Percentiles rank a stretch among this genome's conserved stretches.
phyloP scores from a whole-genome alignment of 352 stramenopile genomes.

The Pythium sukuiense region DNA sequence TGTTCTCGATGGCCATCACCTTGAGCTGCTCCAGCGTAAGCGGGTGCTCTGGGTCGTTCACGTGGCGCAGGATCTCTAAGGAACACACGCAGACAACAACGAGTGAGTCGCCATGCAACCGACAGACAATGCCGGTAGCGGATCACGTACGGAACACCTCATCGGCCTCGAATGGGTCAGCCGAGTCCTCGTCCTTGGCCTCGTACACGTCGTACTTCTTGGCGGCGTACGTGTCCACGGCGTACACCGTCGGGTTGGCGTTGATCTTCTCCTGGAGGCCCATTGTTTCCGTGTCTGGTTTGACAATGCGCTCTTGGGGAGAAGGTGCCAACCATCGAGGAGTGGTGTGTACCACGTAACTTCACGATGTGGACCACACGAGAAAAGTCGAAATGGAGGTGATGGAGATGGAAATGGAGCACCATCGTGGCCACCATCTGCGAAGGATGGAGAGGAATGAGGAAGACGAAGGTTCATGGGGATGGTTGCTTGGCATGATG shows the following conservation, averaged over 20 bases:
- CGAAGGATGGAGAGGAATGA: neutral
- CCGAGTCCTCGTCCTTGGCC: conserved; percentile 55
- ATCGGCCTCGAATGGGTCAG: conserved; percentile 79
- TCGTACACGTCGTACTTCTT: conserved; percentile 72
- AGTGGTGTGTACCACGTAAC: conserved; percentile 5
- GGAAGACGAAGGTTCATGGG: neutral
- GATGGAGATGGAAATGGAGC: neutral
- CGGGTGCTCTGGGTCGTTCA: conserved; percentile 94
- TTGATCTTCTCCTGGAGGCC: conserved; percentile 84
- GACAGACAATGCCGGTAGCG: too few relatives aligned
- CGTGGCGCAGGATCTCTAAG: conserved; percentile 82
- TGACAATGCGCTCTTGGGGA: neutral
- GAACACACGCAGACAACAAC: neutral
- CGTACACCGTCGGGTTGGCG: conserved; percentile 87
- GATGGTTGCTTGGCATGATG: conserved; percentile 3
- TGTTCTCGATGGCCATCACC: conserved; percentile 90
- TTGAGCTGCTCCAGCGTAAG: conserved; percentile 94
- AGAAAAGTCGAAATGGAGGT: neutral
- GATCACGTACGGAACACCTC: conserved; percentile 82
- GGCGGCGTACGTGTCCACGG: conserved; percentile 48
- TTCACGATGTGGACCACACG: conserved; percentile 14
- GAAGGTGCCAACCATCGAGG: neutral
- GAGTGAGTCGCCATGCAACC: too few relatives aligned
- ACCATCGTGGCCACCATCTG: neutral
- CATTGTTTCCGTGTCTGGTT: conserved; percentile 34